Evolutionary conservation across 1,139 yeast genomes (phyloP).

Genomic region (Spencermartinsiella ligniputridi): DNA sequence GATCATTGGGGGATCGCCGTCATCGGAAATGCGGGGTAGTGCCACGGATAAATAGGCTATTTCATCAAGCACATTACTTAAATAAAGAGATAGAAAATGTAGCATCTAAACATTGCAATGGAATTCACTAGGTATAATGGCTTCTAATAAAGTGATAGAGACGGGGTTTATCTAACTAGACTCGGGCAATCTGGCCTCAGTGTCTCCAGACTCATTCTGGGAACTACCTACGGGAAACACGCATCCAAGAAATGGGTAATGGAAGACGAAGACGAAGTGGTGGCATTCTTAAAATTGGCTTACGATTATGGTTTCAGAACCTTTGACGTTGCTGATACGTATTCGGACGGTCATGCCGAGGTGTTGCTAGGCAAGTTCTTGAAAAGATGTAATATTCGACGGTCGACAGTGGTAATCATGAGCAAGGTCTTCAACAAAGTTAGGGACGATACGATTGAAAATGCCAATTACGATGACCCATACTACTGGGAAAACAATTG

Average conservation of each 20-base stretch:
- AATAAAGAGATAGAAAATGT: not conserved
- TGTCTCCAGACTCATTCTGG: slow-evolving; percentile 48
- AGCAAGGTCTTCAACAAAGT: slow-evolving; percentile 27
- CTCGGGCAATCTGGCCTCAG: slow-evolving; percentile 49
- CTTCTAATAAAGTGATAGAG: too few species aligned
- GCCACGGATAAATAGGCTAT: not conserved
- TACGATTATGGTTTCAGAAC: slow-evolving; percentile 49
- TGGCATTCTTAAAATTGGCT: slow-evolving; percentile 41
- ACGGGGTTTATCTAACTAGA: too few species aligned
- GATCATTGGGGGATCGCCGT: too few species aligned
- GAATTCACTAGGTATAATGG: not conserved
- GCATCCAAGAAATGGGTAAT: slow-evolving; percentile 45
- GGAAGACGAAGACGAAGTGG: slow-evolving; percentile 37
- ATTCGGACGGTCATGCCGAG: slow-evolving; percentile 43
- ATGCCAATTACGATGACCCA: slow-evolving; percentile 27
- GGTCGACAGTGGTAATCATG: slow-evolving; percentile 36
- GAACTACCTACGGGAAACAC: slow-evolving; percentile 51
- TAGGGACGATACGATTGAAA: slow-evolving; percentile 25
- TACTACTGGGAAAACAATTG: slow-evolving; percentile 34
- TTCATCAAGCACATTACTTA: not conserved
- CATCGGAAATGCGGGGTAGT: too few species aligned
- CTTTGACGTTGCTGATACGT: slow-evolving; percentile 46
- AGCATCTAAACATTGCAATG: too few species aligned
- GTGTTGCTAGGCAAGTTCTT: slow-evolving; percentile 39
- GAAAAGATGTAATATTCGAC: slow-evolving; percentile 37